These are phyloP conservation scores for Eurotiales sp. DNA, from an alignment of 2,329 filamentous ascomycete species.

Conservation along the genomic window DNA sequence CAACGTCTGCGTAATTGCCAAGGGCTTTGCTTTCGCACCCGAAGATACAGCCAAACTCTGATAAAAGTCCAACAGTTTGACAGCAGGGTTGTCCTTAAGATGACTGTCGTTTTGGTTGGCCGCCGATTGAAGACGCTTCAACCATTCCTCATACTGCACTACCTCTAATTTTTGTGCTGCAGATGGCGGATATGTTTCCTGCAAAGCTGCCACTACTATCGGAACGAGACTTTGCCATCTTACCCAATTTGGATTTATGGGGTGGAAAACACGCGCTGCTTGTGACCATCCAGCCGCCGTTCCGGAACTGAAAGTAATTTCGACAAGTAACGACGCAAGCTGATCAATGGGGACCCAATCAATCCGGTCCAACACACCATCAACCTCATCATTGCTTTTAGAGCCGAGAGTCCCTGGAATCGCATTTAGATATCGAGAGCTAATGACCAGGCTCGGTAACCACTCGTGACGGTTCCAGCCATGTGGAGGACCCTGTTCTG, in stretches of 20 bases:
- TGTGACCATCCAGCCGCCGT: neutral
- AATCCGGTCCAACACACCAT: slow-evolving; percentile 2
- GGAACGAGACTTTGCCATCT: slow-evolving; percentile 8
- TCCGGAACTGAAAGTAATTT: neutral
- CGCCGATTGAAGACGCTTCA: neutral
- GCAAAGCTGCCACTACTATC: neutral
- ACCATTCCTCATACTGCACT: slow-evolving; percentile 9
- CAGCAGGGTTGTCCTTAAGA: neutral
- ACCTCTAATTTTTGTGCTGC: neutral
- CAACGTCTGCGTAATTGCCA: neutral
- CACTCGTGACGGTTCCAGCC: slow-evolving; percentile 11
- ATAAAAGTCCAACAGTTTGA: slow-evolving; percentile 8
- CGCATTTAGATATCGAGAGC: slow-evolving; percentile 3
- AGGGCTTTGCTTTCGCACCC: neutral
- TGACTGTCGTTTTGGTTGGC: neutral
- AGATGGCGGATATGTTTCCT: neutral
- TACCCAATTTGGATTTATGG: slow-evolving; percentile 3
- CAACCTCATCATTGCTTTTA: neutral
- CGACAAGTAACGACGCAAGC: slow-evolving; percentile 1
- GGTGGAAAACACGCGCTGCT: slow-evolving; percentile 2
- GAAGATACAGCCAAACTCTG: neutral
- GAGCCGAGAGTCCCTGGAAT: slow-evolving; percentile 2
- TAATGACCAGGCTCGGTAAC: slow-evolving; percentile 10
- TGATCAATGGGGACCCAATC: slow-evolving; percentile 10
- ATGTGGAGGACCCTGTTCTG: slow-evolving; percentile 5